phyloP scores from a whole-genome alignment of 148 eudicot genomes.

The Chenopodium formosanum region DNA sequence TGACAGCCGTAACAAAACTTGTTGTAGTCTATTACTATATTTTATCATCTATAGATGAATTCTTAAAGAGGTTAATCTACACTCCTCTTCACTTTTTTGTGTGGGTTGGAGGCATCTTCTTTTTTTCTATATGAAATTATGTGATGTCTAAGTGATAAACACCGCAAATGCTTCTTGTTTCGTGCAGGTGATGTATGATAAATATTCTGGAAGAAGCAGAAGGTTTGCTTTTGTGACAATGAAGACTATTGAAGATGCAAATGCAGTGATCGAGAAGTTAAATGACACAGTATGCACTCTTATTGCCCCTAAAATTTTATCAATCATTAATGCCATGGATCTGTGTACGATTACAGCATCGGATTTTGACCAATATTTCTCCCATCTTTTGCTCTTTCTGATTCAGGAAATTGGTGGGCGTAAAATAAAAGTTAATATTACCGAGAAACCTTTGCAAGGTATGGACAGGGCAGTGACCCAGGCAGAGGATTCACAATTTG shows the following conservation, averaged over 20 bases:
- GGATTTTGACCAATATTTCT: neutral
- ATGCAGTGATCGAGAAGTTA: slow-evolving; percentile 75
- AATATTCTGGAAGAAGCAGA: slow-evolving; percentile 78
- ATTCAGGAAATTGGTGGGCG: slow-evolving; percentile 80
- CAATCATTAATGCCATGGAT: neutral
- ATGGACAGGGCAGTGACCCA: slow-evolving; percentile 43
- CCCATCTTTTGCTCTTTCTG: neutral
- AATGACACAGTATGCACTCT: slow-evolving; percentile 61
- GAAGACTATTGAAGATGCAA: slow-evolving; percentile 93
- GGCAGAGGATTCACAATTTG: slow-evolving; percentile 68
- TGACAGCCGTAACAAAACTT: too few species aligned
- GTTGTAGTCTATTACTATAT: neutral
- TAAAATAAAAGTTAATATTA: slow-evolving; percentile 75
- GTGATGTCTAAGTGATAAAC: neutral
- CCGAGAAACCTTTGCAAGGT: slow-evolving; percentile 71
- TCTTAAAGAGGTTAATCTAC: neutral
- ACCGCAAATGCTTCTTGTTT: neutral
- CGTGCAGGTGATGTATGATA: slow-evolving; percentile 84
- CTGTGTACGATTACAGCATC: neutral
- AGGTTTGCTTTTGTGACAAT: slow-evolving; percentile 87
- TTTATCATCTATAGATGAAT: neutral
- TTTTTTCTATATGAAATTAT: neutral
- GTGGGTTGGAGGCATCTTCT: neutral
- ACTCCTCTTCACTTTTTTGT: too few species aligned
- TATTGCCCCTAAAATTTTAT: slow-evolving; percentile 18